A percentile compares a stretch with the other conserved stretches of the same genome.
Evolutionary conservation across 345 rosid species (phyloP).

Genomic region (Viola odorata): DNA sequence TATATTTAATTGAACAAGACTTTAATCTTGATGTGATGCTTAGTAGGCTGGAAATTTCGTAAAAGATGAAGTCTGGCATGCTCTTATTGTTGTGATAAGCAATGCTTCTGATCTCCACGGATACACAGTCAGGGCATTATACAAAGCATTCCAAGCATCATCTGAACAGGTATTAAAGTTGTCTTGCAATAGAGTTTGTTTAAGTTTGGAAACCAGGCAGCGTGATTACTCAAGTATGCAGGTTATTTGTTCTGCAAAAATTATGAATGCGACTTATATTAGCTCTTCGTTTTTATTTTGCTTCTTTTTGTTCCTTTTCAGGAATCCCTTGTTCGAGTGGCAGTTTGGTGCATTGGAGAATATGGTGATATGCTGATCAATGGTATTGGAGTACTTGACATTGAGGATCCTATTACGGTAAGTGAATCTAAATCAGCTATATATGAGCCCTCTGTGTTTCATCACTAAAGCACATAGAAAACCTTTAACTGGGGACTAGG

Average conservation of each 20-base stretch:
- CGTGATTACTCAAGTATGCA: conserved; percentile 20
- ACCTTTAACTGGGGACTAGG: no score
- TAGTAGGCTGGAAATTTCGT: conserved; percentile 98
- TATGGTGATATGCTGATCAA: conserved; percentile 93
- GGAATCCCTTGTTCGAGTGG: conserved; percentile 95
- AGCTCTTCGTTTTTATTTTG: conserved; percentile 7
- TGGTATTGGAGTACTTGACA: conserved; percentile 76
- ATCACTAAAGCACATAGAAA: no score
- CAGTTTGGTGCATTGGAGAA: conserved; percentile 99
- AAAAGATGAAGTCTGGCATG: conserved; percentile 98
- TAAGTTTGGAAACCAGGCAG: conserved; percentile 16
- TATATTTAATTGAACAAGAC: no score
- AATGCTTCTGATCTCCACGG: conserved; percentile 97
- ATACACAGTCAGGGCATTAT: conserved; percentile 80
- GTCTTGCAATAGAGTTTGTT: conserved; percentile 11
- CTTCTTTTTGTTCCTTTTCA: conserved; percentile 27
- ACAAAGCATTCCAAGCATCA: conserved; percentile 67
- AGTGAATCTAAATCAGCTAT: conserved; percentile 21
- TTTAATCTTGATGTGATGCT: conserved; percentile 20
- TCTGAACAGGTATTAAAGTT: conserved; percentile 63
- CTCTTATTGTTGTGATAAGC: conserved; percentile 86
- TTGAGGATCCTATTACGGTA: conserved; percentile 89
- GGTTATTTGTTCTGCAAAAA: background rate
- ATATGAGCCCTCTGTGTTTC: no score
- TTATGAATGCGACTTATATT: background rate